Evolutionary conservation across 495 filamentous ascomycete genomes (phyloP), one percentile per base, ranked within the genome.

Genomic region (Rostrohypoxylon terebratum): DNA sequence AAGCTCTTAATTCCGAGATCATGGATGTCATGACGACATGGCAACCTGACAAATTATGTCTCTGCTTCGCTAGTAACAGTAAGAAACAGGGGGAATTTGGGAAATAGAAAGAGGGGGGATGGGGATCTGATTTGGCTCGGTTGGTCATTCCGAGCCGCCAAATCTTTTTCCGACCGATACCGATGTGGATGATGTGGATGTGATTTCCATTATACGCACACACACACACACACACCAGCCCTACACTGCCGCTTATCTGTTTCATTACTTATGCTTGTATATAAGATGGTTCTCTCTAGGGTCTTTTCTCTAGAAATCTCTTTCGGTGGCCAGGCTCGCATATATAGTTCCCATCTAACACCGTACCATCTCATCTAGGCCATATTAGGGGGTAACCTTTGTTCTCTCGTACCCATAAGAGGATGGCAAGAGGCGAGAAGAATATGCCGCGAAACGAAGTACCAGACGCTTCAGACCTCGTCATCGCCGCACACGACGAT

Each of bases 391-490:
- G 0, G 4, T 28, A 28, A 28, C 28, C 28, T 28, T 28, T 18
- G 33, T 23, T 40, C 7, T 23, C 34, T 40, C 14, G 3, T 53
- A 31, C 34, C 31, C 10, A 21, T n/a, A 28, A 16, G 31, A 18
- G 36, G 50, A 48, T 50, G 47, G 47, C 47, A 57, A 57, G 25
- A 48, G 18, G 33, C 23, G 23, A 50, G 11, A 57, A 44, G 14
- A 53, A 54, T 8, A 76, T 76, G 73, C 45, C 58, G 16, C 60
- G 25, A 25, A 63, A 42, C 40, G 31, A 44, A 4, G 62, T 38
- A 3, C 63, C 66, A 18, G 66, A 70, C 40, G 69, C 38, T n/a
- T 70, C 73, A 47, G 13, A n/a, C 25, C 66, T 73, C 9, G 59
- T 58, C 4, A 28, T 54, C 13, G 66, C 66, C n/a, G 73, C 60